phyloP scores from a whole-genome alignment of 2,329 filamentous ascomycete genomes.

The Emmonsiellopsis sp. region DNA sequence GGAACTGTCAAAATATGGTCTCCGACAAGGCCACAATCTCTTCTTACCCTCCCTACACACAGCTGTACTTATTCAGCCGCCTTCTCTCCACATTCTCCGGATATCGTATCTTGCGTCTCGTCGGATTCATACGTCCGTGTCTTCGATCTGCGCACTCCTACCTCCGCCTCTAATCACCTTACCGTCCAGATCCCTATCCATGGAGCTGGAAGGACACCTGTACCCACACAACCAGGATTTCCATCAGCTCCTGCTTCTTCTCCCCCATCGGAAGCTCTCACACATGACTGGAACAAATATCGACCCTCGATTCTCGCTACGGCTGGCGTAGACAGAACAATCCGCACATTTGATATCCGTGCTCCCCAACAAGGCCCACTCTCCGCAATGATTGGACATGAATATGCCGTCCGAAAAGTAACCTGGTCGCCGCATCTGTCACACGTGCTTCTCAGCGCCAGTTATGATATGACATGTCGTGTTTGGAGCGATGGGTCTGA shows the following conservation, averaged over 20 bases:
- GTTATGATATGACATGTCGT: constrained; percentile 96
- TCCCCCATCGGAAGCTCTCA: constrained; percentile 73
- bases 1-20: constrained; percentile 95
- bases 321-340: constrained; percentile 75
- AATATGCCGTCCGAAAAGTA: constrained; percentile 78
- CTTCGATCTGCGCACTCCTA: constrained; percentile 83
- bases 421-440: constrained; percentile 92
- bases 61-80: constrained; percentile 89
- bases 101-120: constrained; percentile 76
- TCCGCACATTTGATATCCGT: constrained; percentile 85
- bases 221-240: constrained; percentile 25
- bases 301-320: constrained; percentile 73
- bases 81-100: constrained; percentile 80
- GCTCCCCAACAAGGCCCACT: constrained; percentile 63
- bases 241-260: constrained; percentile 25
- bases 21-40: constrained; percentile 61
- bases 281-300: constrained; percentile 99
- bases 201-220: constrained; percentile 46
- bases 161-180: constrained; percentile 79
- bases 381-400: constrained; percentile 69
- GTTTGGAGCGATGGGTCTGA: constrained; percentile 77
- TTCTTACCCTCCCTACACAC: constrained; percentile 82
- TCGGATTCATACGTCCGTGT: constrained; percentile 83
- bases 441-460: constrained; percentile 76
- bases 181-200: constrained; percentile 77